Evolutionary conservation across 495 filamentous ascomycete species (phyloP).

Genomic region (Annulohypoxylon nitens): DNA sequence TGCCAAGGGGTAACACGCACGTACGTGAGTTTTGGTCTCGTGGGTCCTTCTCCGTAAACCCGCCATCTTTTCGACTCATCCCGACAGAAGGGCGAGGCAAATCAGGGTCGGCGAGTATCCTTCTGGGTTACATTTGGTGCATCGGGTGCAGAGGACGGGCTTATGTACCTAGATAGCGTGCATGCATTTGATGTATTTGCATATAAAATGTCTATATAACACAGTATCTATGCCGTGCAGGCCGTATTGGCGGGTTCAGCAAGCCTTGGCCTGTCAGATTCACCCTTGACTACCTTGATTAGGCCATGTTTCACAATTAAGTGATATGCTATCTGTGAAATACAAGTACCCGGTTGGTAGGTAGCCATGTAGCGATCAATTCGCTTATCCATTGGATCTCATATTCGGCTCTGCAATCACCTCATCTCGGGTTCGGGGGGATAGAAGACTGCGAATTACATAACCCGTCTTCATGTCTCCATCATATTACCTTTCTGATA

Average conservation of each 20-base stretch:
- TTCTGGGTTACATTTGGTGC: background rate
- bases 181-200: slow-evolving; percentile 15
- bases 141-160: background rate
- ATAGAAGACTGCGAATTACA: slow-evolving; percentile 21
- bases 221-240: slow-evolving; percentile 5
- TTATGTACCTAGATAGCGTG: slow-evolving; percentile 22
- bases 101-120: slow-evolving; percentile 3
- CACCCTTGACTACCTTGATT: background rate
- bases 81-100: slow-evolving; percentile 6
- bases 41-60: slow-evolving; percentile 17
- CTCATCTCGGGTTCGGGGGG: slow-evolving; percentile 33
- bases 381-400: slow-evolving; percentile 24
- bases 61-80: slow-evolving; percentile 30
- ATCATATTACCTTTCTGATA: background rate
- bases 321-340: background rate
- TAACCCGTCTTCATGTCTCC: background rate
- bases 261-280: slow-evolving; percentile 9
- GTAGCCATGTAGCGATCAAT: background rate
- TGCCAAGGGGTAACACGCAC: slow-evolving; percentile 19
- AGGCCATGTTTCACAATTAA: slow-evolving; percentile 9
- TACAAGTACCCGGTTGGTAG: background rate
- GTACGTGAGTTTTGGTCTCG: slow-evolving; percentile 9
- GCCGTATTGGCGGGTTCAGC: slow-evolving; percentile 8
- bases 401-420: slow-evolving; percentile 22
- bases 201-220: slow-evolving; percentile 11